A percentile compares a stretch with the other conserved stretches of the same genome.
Evolutionary conservation across 2,329 filamentous ascomycete species (phyloP).

Genomic region (Neopestalotiopsis sp.): DNA sequence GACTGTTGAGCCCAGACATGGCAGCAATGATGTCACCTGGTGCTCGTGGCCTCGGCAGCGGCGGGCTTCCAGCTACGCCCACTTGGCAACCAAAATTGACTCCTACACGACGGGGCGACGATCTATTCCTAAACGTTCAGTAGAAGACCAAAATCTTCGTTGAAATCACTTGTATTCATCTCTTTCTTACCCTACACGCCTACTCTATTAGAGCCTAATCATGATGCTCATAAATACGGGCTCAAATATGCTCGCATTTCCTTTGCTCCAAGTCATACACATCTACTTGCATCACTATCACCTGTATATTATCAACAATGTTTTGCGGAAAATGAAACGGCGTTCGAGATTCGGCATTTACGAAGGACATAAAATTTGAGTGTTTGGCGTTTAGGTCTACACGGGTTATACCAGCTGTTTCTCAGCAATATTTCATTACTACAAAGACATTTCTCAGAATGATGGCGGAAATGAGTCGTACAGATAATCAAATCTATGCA

Average conservation of each 20-base stretch:
- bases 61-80: slow-evolving; percentile 51
- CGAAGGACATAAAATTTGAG: background rate
- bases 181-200: background rate
- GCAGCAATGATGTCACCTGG: slow-evolving; percentile 25
- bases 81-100: slow-evolving; percentile 70
- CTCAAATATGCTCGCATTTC: background rate
- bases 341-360: slow-evolving; percentile 4
- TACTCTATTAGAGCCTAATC: background rate
- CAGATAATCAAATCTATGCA: background rate
- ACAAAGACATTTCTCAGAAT: background rate
- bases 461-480: background rate
- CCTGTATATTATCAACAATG: background rate
- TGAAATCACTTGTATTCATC: background rate
- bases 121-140: slow-evolving; percentile 64
- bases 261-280: background rate
- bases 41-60: slow-evolving; percentile 20
- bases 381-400: slow-evolving; percentile 1
- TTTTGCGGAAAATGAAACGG: background rate
- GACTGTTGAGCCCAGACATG: slow-evolving; percentile 28
- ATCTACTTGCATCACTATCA: background rate
- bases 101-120: slow-evolving; percentile 68
- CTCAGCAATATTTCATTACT: background rate
- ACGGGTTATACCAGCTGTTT: slow-evolving; percentile 11
- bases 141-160: slow-evolving; percentile 31
- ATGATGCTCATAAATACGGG: background rate